Conservation (phyloP, 352 stramenopile species). For the Globisporangium cederbergense region DNA sequence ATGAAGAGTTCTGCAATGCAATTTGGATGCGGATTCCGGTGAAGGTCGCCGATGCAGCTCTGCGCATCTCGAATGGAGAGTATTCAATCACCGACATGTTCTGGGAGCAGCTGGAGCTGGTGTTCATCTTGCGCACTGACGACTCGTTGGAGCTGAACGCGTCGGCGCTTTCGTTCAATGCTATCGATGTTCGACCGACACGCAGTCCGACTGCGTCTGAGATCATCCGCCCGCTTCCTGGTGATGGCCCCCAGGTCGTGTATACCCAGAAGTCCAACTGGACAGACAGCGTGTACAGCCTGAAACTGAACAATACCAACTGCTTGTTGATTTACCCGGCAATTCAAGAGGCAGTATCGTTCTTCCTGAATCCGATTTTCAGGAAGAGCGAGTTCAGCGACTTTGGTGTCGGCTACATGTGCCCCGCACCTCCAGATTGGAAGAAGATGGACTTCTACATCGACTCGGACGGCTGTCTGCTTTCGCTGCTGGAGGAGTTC, state of each 20-base stretch:
- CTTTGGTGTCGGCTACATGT: constrained; percentile 71
- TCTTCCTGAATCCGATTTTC: constrained; percentile 65
- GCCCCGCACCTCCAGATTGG: constrained; percentile 58
- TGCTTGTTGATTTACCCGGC: constrained; percentile 72
- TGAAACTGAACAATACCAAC: constrained; percentile 76
- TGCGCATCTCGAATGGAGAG: constrained; percentile 61
- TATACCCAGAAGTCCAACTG: constrained; percentile 77
- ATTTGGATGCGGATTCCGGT: constrained; percentile 83
- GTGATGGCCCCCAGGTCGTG: constrained; percentile 71
- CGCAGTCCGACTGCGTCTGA: constrained; percentile 56
- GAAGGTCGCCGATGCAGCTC: constrained; percentile 66
- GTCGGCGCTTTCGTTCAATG: constrained; percentile 52
- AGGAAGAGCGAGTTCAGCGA: constrained; percentile 38
- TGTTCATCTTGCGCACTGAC: constrained; percentile 75
- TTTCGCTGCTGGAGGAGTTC: constrained; percentile 84
- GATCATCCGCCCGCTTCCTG: constrained; percentile 62
- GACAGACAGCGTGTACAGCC: constrained; percentile 67
- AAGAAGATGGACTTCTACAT: constrained; percentile 77
- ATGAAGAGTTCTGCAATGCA: constrained; percentile 52
- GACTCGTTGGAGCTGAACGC: constrained; percentile 73
- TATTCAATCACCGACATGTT: constrained; percentile 68
- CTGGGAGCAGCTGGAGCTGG: constrained; percentile 78
- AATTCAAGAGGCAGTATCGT: constrained; percentile 55
- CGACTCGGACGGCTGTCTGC: constrained; percentile 64
- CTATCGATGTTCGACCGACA: constrained; percentile 57